A percentile compares a stretch with the other conserved stretches of the same genome.
phyloP scores from a whole-genome alignment of 441 rosid genomes.

The Hura crepitans region DNA sequence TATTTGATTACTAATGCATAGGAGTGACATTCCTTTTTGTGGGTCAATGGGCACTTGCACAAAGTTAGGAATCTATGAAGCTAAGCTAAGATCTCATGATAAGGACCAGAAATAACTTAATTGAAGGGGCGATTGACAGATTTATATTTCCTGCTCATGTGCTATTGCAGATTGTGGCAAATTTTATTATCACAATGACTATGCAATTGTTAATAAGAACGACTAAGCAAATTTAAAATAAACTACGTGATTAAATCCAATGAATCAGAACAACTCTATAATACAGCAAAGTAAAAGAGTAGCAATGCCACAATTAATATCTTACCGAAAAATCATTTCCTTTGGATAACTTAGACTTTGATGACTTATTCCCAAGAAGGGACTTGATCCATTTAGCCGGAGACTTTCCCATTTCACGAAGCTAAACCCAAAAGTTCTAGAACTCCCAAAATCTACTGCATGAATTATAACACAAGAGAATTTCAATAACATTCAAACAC shows the following conservation, averaged over 20 bases:
- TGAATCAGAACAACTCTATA: neutral
- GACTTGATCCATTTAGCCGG: conserved; percentile 59
- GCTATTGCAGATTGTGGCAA: neutral
- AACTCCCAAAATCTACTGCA: neutral
- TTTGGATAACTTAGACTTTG: conserved; percentile 60
- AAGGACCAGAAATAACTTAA: neutral
- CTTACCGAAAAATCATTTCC: conserved; percentile 28
- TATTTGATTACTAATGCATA: neutral
- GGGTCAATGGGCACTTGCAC: neutral
- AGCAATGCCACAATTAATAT: neutral
- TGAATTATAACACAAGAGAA: neutral
- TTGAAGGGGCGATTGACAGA: neutral
- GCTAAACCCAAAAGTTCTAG: too few relatives aligned
- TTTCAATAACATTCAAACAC: conserved; percentile 2
- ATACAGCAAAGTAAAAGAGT: neutral
- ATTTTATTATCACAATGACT: neutral
- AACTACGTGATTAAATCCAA: neutral
- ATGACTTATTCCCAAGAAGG: conserved; percentile 65
- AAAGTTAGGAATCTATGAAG: neutral
- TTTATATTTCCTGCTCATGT: neutral
- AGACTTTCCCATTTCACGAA: conserved; percentile 50
- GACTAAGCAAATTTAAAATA: too few relatives aligned
- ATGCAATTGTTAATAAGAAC: neutral
- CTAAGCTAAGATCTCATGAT: neutral
- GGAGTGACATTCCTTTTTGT: neutral